Evolutionary conservation across 2,329 filamentous ascomycete species (phyloP), one percentile per base, ranked within the genome.

Genomic region (Aspergillus neotritici): DNA sequence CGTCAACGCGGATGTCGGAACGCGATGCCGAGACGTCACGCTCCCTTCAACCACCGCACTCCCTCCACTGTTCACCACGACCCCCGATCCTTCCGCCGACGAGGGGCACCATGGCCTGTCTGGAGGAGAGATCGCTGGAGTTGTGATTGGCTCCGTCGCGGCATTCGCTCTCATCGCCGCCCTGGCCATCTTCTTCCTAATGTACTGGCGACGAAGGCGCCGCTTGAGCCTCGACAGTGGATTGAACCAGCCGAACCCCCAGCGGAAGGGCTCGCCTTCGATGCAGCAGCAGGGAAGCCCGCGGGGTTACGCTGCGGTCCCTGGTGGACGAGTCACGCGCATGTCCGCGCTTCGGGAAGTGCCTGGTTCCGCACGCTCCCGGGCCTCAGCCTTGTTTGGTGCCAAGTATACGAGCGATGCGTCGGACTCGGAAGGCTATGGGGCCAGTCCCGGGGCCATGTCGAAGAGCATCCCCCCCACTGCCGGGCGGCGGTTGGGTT

Each of bases 261-360:
- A 70, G 42, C 70, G 73, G 37, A 67, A 65, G 61, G 61, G 58
- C 43, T 56, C 61, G 51, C 56, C 56, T n/a, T 60, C 66, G 11
- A 66, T 66, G 57, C 71, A 74, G 58, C 72, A 73, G 51, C 56
- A 55, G 41, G 59, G 65, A 21, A 58, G 58, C 28, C 64, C 60
- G 44, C 67, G 61, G 52, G 83, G 80, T 32, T 86, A 87, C 51
- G 84, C 88, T 55, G 78, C 89, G 12, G 75, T 94, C 9, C 87
- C 89, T 5, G 90, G 89, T 34, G 89, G 88, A 25, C 84, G 93
- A 49, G 93, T 98, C 46, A 87, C 93, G 31, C 83, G 93, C 43
- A 97, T 98, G 93, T 90, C 91, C 31, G 93, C 93, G 29, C 69
- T 98, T 40, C 91, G 96, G 68, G 84, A 82, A 4, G 80, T 84